Conservation (phyloP, 164 flowering plant species). For the Chimonanthus salicifolius region DNA sequence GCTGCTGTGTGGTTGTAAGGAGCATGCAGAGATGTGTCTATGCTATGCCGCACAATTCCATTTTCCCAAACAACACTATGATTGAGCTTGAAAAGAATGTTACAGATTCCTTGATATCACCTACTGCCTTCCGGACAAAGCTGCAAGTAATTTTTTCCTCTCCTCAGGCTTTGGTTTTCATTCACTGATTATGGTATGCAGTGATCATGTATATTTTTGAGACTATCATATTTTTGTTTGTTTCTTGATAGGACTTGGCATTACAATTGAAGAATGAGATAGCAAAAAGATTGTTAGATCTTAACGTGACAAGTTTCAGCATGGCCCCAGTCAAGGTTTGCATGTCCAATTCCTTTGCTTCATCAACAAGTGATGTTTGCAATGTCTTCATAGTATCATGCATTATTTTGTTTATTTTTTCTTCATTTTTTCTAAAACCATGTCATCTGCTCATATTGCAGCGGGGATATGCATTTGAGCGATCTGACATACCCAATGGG, state of each 20-base stretch:
- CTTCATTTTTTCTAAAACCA: background rate
- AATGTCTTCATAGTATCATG: background rate
- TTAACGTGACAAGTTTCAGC: conserved; percentile 71
- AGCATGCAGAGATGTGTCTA: conserved; percentile 87
- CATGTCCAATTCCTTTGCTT: background rate
- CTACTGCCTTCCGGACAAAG: conserved; percentile 37
- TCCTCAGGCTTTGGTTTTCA: background rate
- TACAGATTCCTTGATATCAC: conserved; percentile 45
- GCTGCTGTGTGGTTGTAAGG: conserved; percentile 91
- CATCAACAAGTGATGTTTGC: background rate
- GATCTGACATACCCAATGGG: conserved; percentile 71
- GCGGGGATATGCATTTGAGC: conserved; percentile 92
- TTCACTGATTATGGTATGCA: background rate
- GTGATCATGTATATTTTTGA: background rate
- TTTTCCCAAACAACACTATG: conserved; percentile 46
- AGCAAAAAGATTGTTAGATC: conserved; percentile 44
- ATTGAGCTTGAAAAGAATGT: conserved; percentile 57
- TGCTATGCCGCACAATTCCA: conserved; percentile 65
- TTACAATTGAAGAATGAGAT: conserved; percentile 71
- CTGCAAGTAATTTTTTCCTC: conserved; percentile 50
- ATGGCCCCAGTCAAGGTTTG: conserved; percentile 93
- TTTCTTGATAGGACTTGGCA: conserved; percentile 61
- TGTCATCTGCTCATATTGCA: conserved; percentile 18
- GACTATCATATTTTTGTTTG: background rate
- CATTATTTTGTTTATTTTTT: background rate